Base-by-base conservation (phyloP, 1,139 yeast species). In the Yamadazyma diddensiae region DNA sequence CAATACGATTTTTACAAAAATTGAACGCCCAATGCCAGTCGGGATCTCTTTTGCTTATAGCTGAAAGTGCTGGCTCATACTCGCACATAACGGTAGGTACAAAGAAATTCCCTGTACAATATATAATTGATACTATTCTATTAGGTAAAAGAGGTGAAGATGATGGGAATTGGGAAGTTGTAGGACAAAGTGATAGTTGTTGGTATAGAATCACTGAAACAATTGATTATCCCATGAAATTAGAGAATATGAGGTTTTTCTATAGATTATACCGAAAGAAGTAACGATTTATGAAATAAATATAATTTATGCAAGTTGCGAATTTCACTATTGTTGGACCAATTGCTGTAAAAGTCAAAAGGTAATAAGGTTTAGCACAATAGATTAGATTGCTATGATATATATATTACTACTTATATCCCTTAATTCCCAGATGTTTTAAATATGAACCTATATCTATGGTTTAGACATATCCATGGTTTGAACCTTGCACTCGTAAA, bases 41-140 rank as follows among this genome's bases (percentile, higher is more conserved):
- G 1, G 94, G 88, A 0, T 58, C 86, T 12, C 57, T 73, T 21
- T 58, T 87, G 23, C 63, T 87, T 29, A 77, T 87, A 24, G 78
- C 86, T 1, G 96, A 87, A 50, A 82, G 94, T 59, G 96, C 96
- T 0, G 96, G 96, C 0, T 83, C 94, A 3, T 87, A 81, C 55
- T 84, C 95, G 1, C 82, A 85, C 49, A 82, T 87, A 27, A 73
- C 78, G 2, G 70, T 87, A 22, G 95, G 95, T 1, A 58, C 76
- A 18, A 84, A 80, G 50, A 73, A 65, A 43, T 87, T 87, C 59
- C 96, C 96, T 0, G 82, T 87, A 2, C 90, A 85, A 45, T 85
- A 82, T 46, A 64, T 87, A 30, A 67, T 87, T 6, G 94, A 87
- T 50, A 84, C 82, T 30, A 68, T 85, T 1, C 59, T 87, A 22